Evolutionary conservation across 306 rosid species (phyloP).

Genomic region (Begonia peltatifolia): DNA sequence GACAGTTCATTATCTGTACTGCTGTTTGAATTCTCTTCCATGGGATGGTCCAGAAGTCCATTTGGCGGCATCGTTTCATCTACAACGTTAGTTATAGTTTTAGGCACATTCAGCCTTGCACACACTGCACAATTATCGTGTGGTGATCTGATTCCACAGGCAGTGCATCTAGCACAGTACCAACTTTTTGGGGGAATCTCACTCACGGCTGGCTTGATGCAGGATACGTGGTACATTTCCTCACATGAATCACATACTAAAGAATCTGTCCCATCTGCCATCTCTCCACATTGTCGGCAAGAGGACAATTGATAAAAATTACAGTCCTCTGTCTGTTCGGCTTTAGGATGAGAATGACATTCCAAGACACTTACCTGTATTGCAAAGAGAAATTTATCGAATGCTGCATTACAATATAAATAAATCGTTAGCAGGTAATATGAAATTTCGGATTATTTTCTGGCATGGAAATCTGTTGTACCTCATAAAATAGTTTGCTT

Average conservation of each 20-base stretch:
- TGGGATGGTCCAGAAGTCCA: constrained; percentile 25
- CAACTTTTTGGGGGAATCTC: constrained; percentile 78
- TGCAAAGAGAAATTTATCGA: constrained; percentile 8
- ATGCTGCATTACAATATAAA: too few species aligned
- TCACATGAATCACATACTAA: constrained; percentile 97
- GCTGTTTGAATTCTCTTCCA: constrained; percentile 38
- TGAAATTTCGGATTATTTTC: too few species aligned
- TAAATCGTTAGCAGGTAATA: too few species aligned
- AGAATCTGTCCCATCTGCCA: constrained; percentile 58
- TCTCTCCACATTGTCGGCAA: constrained; percentile 61
- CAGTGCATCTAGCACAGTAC: constrained; percentile 65
- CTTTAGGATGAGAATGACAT: constrained; percentile 41
- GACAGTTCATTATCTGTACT: constrained; percentile 21
- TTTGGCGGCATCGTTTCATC: constrained; percentile 28
- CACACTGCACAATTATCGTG: constrained; percentile 74
- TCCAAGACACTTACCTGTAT: constrained; percentile 34
- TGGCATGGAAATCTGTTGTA: too few species aligned
- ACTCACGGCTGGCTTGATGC: constrained; percentile 71
- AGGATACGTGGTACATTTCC: constrained; percentile 73
- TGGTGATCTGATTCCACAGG: constrained; percentile 35
- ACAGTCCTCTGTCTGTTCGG: constrained; percentile 38
- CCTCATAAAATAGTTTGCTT: too few species aligned
- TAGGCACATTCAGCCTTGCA: constrained; percentile 42
- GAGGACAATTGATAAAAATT: constrained; percentile 24
- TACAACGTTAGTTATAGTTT: constrained; percentile 18